Evolutionary conservation across 1,284 basidiomycete species (phyloP), one percentile per base, ranked within the genome.

Genomic region (Melampsora allii-populina): DNA sequence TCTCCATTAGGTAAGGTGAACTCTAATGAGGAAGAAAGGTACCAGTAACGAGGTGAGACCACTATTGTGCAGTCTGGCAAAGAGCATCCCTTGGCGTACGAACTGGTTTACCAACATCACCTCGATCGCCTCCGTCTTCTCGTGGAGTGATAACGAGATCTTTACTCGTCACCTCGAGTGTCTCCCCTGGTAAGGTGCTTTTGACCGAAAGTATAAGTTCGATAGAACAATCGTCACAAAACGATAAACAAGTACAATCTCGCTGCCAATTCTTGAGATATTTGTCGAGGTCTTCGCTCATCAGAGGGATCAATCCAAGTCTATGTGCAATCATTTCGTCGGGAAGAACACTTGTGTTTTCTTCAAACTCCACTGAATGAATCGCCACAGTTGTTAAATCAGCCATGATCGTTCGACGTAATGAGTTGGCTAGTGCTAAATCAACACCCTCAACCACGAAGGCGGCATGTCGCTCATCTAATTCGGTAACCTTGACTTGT

Each of bases 261-360:
- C 89, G 84, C 68, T 88, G 89, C 78, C 90, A 92, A 76, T 91
- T 87, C 80, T 94, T 88, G 19, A 88, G 89, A 79, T 92, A 89
- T 45, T 75, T 73, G 7, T 80, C 80, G 39, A 80, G 76, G 31
- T 77, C 77, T 45, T 78, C 77, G 66, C 92, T 95, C 63, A 91
- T 85, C 24, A 99, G 84, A 6, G 96, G 96, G 27, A 99, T 86
- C 87, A 98, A 89, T 27, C 96, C 96, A 29, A 99, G 85, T 59
- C 96, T 87, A 82, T 99, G 96, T 0, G 94, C 92, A 76, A 99
- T 89, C 84, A 96, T 96, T 83, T 99, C 96, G 83, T 99, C 96
- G 1, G 95, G 91, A 42, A 99, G 84, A 3, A 98, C 94, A 0
- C 91, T 89, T 7, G 93, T 95, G 81, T 99, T 99, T 74, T 87